Evolutionary conservation across 306 rosid genomes (phyloP).

Genomic region (Cucurbita pepo): DNA sequence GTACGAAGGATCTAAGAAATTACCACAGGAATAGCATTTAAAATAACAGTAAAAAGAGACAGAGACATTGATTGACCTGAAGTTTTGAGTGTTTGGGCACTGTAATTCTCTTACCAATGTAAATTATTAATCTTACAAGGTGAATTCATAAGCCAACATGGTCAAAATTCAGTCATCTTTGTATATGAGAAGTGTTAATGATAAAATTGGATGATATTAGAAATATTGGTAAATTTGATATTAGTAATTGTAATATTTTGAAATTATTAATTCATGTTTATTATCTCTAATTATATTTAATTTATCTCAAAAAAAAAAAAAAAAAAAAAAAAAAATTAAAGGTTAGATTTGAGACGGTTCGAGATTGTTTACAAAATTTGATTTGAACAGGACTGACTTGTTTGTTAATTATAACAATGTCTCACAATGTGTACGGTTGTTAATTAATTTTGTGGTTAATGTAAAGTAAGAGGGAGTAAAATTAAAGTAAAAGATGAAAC

Average conservation of each 20-base stretch:
- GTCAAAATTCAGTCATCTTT: background rate
- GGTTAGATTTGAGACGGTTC: too few relatives aligned
- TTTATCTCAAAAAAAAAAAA: too few relatives aligned
- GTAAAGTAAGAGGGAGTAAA: too few relatives aligned
- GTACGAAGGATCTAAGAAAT: slow-evolving; percentile 30
- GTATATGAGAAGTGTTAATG: background rate
- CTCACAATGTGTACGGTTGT: too few relatives aligned
- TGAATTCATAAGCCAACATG: background rate
- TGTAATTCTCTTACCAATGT: slow-evolving; percentile 2
- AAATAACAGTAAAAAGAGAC: background rate
- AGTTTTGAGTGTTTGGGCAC: background rate
- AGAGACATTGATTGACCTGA: background rate
- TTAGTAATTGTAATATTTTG: background rate
- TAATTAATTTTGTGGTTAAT: too few relatives aligned
- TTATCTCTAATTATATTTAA: background rate
- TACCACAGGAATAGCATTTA: slow-evolving; percentile 4
- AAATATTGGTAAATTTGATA: background rate
- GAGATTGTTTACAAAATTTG: too few relatives aligned
- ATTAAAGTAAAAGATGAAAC: too few relatives aligned
- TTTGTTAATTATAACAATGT: too few relatives aligned
- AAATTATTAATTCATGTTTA: background rate
- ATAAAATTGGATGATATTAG: background rate
- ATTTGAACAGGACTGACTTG: too few relatives aligned
- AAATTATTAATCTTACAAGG: background rate
- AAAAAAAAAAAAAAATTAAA: too few relatives aligned